Percentiles rank a stretch among this genome's conserved stretches.
Evolutionary conservation across 805 yeast species (phyloP).

Genomic region (Candida sanyiensis): DNA sequence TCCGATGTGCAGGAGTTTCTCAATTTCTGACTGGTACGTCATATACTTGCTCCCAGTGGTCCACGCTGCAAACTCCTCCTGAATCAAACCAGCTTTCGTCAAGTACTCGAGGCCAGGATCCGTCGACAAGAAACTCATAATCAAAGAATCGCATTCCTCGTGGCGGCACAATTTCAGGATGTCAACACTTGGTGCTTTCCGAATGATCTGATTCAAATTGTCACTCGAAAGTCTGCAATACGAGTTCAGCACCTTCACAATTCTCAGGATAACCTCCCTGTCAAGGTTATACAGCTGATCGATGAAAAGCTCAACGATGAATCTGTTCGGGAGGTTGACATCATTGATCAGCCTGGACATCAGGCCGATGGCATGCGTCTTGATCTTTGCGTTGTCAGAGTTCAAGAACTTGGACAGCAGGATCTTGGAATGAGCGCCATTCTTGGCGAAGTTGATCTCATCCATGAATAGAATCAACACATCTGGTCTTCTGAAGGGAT

Average conservation of each 20-base stretch:
- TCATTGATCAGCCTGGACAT: conserved; percentile 38
- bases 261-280: conserved; percentile 46
- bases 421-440: conserved; percentile 61
- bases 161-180: conserved; percentile 14
- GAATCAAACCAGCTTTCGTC: conserved; percentile 52
- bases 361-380: conserved; percentile 51
- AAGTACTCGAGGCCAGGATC: conserved; percentile 66
- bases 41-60: conserved; percentile 37
- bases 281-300: conserved; percentile 67
- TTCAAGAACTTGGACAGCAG: conserved; percentile 61
- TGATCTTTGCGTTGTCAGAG: conserved; percentile 44
- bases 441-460: conserved; percentile 48
- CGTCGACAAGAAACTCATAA: conserved; percentile 59
- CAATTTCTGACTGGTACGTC: conserved; percentile 45
- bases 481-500: conserved; percentile 47
- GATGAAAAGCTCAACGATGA: conserved; percentile 48
- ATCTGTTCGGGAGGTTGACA: conserved; percentile 31
- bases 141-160: conserved; percentile 42
- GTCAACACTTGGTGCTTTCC: conserved; percentile 48
- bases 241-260: conserved; percentile 49
- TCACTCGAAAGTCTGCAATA: conserved; percentile 47
- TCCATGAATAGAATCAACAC: conserved; percentile 52
- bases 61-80: conserved; percentile 67
- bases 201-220: conserved; percentile 46
- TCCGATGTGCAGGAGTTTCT: conserved; percentile 30